Conservation (phyloP, 352 stramenopile species). For the Phytophthora crassamura region DNA sequence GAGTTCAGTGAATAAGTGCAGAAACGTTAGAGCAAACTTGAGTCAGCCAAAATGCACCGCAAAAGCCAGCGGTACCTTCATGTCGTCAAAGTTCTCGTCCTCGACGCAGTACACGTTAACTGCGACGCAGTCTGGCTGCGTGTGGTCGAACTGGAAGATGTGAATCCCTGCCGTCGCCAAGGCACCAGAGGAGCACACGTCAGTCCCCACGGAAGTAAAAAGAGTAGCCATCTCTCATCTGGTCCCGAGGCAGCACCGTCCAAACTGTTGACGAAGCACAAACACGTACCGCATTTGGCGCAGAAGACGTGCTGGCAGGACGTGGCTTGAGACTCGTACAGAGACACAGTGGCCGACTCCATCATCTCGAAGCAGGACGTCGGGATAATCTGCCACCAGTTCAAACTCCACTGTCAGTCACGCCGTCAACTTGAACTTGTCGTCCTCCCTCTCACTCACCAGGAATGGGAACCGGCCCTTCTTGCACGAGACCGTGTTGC, state of each 20-base stretch:
- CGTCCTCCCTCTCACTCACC: constrained; percentile 36
- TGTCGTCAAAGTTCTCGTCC: constrained; percentile 81
- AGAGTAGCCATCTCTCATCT: constrained; percentile 21
- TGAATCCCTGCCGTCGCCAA: constrained; percentile 56
- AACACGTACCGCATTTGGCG: constrained; percentile 67
- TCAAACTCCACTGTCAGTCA: constrained; percentile 3
- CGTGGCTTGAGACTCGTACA: constrained; percentile 77
- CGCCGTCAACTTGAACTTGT: neutral
- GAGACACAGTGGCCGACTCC: constrained; percentile 63
- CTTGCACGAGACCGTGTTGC: constrained; percentile 84
- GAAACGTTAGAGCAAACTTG: constrained; percentile 25
- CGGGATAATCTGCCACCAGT: constrained; percentile 57
- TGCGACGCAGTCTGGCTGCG: constrained; percentile 67
- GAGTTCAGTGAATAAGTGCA: constrained; percentile 24
- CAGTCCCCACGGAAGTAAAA: neutral
- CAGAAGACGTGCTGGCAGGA: constrained; percentile 84
- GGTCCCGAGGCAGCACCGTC: constrained; percentile 2
- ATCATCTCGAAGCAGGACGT: constrained; percentile 85
- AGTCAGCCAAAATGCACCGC: constrained; percentile 15
- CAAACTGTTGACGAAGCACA: constrained; percentile 13
- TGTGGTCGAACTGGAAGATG: constrained; percentile 87
- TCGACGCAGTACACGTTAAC: constrained; percentile 88
- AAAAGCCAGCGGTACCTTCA: constrained; percentile 56
- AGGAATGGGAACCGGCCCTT: constrained; percentile 82
- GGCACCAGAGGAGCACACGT: no score